Evolutionary conservation across 2,329 filamentous ascomycete genomes (phyloP).

Genomic region (Neonectria ditissima): DNA sequence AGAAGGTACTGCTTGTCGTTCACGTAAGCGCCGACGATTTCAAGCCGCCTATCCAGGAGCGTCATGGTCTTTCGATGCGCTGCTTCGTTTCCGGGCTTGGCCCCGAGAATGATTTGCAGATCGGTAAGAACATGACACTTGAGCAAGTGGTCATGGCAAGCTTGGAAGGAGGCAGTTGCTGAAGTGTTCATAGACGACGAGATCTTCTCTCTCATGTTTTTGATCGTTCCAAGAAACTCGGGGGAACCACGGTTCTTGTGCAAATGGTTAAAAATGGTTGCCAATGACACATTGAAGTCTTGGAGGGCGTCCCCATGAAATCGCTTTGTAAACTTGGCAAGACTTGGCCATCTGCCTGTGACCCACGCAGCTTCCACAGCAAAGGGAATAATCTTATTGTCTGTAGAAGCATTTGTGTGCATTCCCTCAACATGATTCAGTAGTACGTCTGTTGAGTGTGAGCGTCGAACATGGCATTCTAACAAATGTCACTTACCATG

Average conservation of each 20-base stretch:
- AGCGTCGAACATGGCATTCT: conserved; percentile 22
- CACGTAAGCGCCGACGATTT: conserved; percentile 87
- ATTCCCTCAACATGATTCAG: conserved; percentile 89
- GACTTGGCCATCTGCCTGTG: conserved; percentile 81
- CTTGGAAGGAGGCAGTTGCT: conserved; percentile 82
- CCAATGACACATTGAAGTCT: conserved; percentile 88
- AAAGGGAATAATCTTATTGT: conserved; percentile 79
- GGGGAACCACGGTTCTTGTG: conserved; percentile 63
- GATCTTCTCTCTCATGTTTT: conserved; percentile 75
- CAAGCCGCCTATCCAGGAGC: conserved; percentile 79
- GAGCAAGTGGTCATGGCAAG: conserved; percentile 86
- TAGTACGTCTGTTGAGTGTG: conserved; percentile 73
- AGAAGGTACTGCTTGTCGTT: conserved; percentile 95
- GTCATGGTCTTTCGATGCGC: conserved; percentile 50
- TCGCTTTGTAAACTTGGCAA: conserved; percentile 73
- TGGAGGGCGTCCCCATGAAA: conserved; percentile 61
- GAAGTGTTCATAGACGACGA: conserved; percentile 80
- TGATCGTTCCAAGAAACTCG: conserved; percentile 69
- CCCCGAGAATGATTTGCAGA: conserved; percentile 78
- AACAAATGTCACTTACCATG: conserved; percentile 74
- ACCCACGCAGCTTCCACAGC: conserved; percentile 94
- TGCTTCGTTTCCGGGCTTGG: conserved; percentile 57
- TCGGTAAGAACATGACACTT: conserved; percentile 91
- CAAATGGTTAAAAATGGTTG: conserved; percentile 68
- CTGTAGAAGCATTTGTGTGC: conserved; percentile 62